Conservation (phyloP, 2,329 filamentous ascomycete genomes). For the Aspergillus pseudoterreus region DNA sequence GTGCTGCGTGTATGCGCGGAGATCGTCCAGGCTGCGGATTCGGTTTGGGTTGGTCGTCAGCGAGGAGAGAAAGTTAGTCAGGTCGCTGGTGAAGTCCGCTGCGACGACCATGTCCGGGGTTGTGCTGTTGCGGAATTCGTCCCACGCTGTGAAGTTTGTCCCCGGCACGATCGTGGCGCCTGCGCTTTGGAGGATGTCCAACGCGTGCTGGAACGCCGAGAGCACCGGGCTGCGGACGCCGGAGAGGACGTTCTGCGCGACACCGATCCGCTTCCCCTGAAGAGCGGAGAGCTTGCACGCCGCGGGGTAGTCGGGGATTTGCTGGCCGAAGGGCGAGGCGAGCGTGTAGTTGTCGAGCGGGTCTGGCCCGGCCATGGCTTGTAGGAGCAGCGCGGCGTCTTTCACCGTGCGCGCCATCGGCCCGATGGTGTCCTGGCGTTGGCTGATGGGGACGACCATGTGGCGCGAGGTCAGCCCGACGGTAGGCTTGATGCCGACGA, state of each 20-base stretch:
- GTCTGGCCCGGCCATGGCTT: slow-evolving; percentile 57
- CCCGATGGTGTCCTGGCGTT: slow-evolving; percentile 55
- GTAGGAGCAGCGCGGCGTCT: slow-evolving; percentile 55
- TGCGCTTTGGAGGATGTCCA: slow-evolving; percentile 51
- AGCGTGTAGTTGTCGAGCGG: slow-evolving; percentile 55
- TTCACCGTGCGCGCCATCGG: slow-evolving; percentile 58
- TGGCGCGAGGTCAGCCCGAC: slow-evolving; percentile 58
- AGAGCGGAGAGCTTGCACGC: slow-evolving; percentile 55
- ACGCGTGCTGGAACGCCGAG: slow-evolving; percentile 53
- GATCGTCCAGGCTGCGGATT: slow-evolving; percentile 50
- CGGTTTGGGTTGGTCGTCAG: slow-evolving; percentile 57
- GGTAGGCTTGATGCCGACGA: slow-evolving; percentile 66
- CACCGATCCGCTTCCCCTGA: slow-evolving; percentile 58
- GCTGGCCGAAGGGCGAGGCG: slow-evolving; percentile 52
- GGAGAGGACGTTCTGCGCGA: slow-evolving; percentile 58
- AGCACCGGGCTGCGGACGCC: slow-evolving; percentile 41
- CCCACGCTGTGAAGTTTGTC: slow-evolving; percentile 55
- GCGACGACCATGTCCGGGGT: slow-evolving; percentile 43
- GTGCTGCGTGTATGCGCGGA: slow-evolving; percentile 54
- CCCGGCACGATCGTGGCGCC: slow-evolving; percentile 60
- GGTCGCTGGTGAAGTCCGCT: slow-evolving; percentile 58
- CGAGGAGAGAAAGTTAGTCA: slow-evolving; percentile 54
- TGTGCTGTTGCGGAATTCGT: slow-evolving; percentile 40
- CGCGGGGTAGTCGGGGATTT: slow-evolving; percentile 57
- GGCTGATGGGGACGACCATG: slow-evolving; percentile 62